Base-by-base conservation (phyloP, 305 asterid genomes). In the Ruellia speciosa region DNA sequence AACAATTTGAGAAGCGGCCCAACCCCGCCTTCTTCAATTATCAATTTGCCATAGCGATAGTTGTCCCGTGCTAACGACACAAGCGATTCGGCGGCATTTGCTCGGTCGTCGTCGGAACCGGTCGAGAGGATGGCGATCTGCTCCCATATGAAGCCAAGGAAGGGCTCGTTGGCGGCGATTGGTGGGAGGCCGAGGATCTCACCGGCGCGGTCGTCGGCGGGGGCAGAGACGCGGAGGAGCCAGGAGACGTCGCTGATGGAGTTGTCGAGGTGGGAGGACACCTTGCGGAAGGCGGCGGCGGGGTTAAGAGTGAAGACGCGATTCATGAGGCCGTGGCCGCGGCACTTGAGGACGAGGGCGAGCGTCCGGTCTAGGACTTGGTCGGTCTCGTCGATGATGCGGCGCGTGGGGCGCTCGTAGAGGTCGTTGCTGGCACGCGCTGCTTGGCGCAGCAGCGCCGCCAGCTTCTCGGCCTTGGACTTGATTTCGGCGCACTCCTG, bases 111-210 rank as follows among this genome's bases (percentile, higher is more conserved):
- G 18, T 66, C 43, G 24, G 78, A 66, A 5, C 84, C 82, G 47
- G 77, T 72, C 67, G 48, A 72, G 31, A 80, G 56, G 14, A 70
- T 66, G 39, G 83, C 79, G 65, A 90, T 87, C 66, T 90, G 94
- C 66, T 87, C 94, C 97, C 96, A 90, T 9, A 90, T 85, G 15
- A 90, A 71, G 64, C 80, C 65, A 39, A 90, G 72, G 51, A 90
- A 87, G 0, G 96, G 96, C 66, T 87, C 96, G 39, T 85, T 85
- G 49, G 93, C 87, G 8, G 95, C 96, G 40, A 90, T 90, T 0
- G 97, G 96, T 0, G 97, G 97, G 0, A 87, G 79, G 14, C 88
- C 90, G 0, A 82, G 68, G 70, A 75, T 76, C 72, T 79, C 90
- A 56, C 76, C 78, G 9, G 85, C 81, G 0, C 31, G 31, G 31